Evolutionary conservation across 2,329 filamentous ascomycete species (phyloP), one percentile per base, ranked within the genome.

Genomic region (Triangularia verruculosa): DNA sequence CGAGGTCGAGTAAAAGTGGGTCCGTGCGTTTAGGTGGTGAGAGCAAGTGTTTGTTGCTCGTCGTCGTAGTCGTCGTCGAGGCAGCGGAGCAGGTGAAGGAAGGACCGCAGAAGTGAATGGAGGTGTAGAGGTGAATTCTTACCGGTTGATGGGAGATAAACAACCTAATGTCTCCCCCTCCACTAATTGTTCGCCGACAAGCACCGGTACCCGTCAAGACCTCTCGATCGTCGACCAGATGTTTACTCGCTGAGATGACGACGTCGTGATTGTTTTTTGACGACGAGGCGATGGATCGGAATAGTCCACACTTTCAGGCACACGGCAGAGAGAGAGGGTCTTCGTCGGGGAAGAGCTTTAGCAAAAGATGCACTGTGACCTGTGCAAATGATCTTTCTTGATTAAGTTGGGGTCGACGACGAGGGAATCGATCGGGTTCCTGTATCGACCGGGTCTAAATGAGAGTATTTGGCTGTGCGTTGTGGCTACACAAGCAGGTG

Each of bases 151-250:
- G 86, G 90, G 92, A 96, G 93, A 96, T 91, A 82, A 92, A 96
- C 93, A 96, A 97, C 78, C 89, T 79, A 97, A 97, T 96, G 93
- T 93, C 90, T 96, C 93, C 91, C 92, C 92, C 82, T 80, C 78
- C 79, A 75, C 70, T 67, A 67, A n/a, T 73, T 78, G 78, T 74
- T 75, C 74, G 64, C 57, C 59, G 53, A 62, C 68, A 65, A 64
- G 59, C 65, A 64, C 64, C 62, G 68, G 70, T 43, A 59, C 65
- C 66, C 70, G 72, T 70, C 70, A 69, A 69, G 72, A 75, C 74
- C 67, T 74, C 69, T 73, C 70, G 68, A 75, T 68, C 69, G 65
- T 62, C 64, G 47, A 61, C 47, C 20, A 54, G 27, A 54, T 28
- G 11, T 62, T 59, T 65, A 67, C 62, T 66, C 17, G 59, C 52